Percentiles rank a stretch among this genome's conserved stretches.
These are phyloP conservation scores for Hypoxylon crocopeplum DNA, from an alignment of 495 filamentous ascomycete genomes.

Conservation along the genomic window DNA sequence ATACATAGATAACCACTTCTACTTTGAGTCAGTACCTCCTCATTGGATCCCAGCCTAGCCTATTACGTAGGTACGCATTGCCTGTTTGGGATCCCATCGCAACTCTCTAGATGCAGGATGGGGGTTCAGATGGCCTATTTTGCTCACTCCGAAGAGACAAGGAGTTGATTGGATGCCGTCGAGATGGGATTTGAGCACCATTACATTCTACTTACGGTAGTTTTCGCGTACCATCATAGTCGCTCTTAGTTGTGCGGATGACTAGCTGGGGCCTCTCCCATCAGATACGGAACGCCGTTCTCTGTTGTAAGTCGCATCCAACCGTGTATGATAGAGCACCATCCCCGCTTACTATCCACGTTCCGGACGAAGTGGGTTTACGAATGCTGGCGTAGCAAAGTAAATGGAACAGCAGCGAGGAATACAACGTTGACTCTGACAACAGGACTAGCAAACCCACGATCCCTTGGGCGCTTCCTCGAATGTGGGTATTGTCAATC, in stretches of 20 bases:
- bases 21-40: slow-evolving; percentile 22
- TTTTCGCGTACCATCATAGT: slow-evolving; percentile 27
- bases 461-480: slow-evolving; percentile 26
- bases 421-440: slow-evolving; percentile 37
- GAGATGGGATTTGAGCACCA: slow-evolving; percentile 36
- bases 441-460: slow-evolving; percentile 22
- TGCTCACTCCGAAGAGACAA: slow-evolving; percentile 20
- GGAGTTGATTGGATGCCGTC: slow-evolving; percentile 37
- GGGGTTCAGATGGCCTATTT: slow-evolving; percentile 13
- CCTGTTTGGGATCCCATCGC: slow-evolving; percentile 21
- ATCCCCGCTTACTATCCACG: slow-evolving; percentile 35
- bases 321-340: slow-evolving; percentile 11
- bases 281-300: slow-evolving; percentile 17
- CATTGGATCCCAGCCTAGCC: slow-evolving; percentile 30
- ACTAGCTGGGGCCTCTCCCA: slow-evolving; percentile 16
- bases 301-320: slow-evolving; percentile 21
- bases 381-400: slow-evolving; percentile 24
- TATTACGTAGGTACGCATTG: slow-evolving; percentile 25
- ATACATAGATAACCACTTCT: slow-evolving; percentile 20
- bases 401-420: not conserved
- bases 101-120: slow-evolving; percentile 24
- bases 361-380: slow-evolving; percentile 29
- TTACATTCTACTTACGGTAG: slow-evolving; percentile 24
- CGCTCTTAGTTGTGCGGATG: slow-evolving; percentile 23
- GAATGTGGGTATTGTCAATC: slow-evolving; percentile 25